Conservation (phyloP, 1,284 basidiomycete species). For the Golubevia sp. region DNA sequence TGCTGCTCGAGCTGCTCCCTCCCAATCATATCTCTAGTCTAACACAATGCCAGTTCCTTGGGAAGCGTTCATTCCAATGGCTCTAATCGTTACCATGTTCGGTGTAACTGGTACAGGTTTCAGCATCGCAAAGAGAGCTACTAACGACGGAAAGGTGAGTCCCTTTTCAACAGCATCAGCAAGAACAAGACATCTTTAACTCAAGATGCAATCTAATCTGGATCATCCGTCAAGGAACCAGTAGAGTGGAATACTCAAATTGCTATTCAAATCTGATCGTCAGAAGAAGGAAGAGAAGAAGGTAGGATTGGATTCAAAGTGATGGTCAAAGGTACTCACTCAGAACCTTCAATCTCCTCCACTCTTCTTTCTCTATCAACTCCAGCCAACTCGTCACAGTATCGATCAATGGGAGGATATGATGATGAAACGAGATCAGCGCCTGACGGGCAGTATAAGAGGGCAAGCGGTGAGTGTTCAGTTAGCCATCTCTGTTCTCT, state of each 20-base stretch:
- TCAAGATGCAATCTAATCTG: not conserved
- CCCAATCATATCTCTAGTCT: too few species aligned
- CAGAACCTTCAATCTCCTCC: not conserved
- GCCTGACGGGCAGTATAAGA: conserved; percentile 47
- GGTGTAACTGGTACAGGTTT: conserved; percentile 56
- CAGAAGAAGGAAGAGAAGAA: too few species aligned
- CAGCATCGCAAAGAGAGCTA: conserved; percentile 45
- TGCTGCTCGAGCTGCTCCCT: too few species aligned
- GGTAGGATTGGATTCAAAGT: too few species aligned
- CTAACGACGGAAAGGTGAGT: conserved; percentile 58
- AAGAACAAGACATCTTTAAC: not conserved
- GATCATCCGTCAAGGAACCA: not conserved
- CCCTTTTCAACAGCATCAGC: too few species aligned
- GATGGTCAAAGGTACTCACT: too few species aligned
- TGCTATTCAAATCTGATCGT: not conserved
- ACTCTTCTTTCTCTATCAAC: not conserved
- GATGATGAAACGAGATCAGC: conserved; percentile 58
- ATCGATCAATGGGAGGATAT: conserved; percentile 59
- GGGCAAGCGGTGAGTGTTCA: conserved; percentile 50
- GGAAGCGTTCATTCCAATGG: conserved; percentile 57
- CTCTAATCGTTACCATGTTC: conserved; percentile 56
- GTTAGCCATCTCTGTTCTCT: not conserved
- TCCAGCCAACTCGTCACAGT: conserved; percentile 48
- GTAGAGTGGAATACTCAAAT: not conserved
- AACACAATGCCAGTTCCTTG: conserved; percentile 56